Percentiles rank a stretch among this genome's conserved stretches.
Conservation (phyloP, 495 filamentous ascomycete species). For the Talaromyces ruber region DNA sequence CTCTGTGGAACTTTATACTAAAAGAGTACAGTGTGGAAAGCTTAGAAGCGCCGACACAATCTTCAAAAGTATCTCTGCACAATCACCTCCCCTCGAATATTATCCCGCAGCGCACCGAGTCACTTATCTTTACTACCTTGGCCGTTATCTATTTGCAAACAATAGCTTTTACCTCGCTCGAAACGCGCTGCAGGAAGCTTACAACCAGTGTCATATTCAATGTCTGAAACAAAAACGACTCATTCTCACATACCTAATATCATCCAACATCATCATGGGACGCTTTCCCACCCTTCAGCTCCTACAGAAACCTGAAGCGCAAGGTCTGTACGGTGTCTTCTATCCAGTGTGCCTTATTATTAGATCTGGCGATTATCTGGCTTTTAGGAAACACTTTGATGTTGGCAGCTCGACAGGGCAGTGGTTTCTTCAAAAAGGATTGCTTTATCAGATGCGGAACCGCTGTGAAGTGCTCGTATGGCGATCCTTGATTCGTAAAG, state of each 20-base stretch:
- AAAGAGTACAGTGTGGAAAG: conserved; percentile 46
- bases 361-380: conserved; percentile 65
- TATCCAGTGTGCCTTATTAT: conserved; percentile 67
- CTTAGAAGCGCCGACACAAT: conserved; percentile 69
- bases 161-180: conserved; percentile 70
- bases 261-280: conserved; percentile 75
- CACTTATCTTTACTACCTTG: conserved; percentile 91
- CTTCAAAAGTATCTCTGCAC: conserved; percentile 78
- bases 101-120: conserved; percentile 86
- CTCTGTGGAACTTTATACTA: no score
- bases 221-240: conserved; percentile 64
- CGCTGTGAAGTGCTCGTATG: conserved; percentile 74
- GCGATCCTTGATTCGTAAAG: conserved; percentile 71
- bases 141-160: conserved; percentile 77
- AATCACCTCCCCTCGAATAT: conserved; percentile 65
- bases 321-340: conserved; percentile 62
- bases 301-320: conserved; percentile 62
- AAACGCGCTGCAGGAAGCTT: conserved; percentile 66
- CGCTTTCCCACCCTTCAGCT: conserved; percentile 66
- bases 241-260: conserved; percentile 78
- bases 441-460: conserved; percentile 63
- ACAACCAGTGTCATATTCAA: conserved; percentile 61
- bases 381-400: conserved; percentile 61
- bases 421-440: conserved; percentile 71
- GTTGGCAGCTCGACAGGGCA: conserved; percentile 34